Base-by-base conservation (phyloP, 305 asterid genomes). In the Caryopteris hybrid region DNA sequence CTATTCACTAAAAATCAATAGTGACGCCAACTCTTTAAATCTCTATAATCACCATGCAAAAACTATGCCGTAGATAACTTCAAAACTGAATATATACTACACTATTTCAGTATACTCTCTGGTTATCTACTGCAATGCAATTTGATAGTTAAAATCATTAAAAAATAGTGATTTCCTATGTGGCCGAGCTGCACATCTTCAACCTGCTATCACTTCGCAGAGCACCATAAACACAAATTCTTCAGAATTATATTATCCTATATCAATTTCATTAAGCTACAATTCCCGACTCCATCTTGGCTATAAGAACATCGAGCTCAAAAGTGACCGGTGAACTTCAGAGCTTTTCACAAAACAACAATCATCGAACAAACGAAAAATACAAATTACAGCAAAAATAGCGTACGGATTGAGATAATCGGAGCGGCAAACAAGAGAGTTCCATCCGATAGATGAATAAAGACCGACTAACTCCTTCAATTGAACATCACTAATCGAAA, bases 391-490 rank as follows among this genome's bases (percentile, higher is more conserved):
- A 55, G 64, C 50, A 12, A 41, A 61, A 25, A 47, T 34, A 66
- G 76, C 81, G 22, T 80, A 91, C 98, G 86, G 83, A 60, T 90
- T 89, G 64, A 85, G 83, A 66, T 84, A 86, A 82, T 87, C 93
- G 63, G 98, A 79, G 74, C 90, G 86, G 77, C 90, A 87, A 57
- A 85, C 89, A 25, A 92, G 86, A 57, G 85, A 85, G 51, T 70
- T 79, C 91, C 95, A 92, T 18, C 94, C 96, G 58, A 87, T 81
- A 43, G 90, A 86, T 34, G 91, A 83, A 71, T 81, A 92, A 18
- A 89, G 84, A 33, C 74, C 63, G 18, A 78, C 36, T 67, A 76
- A 80, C 64, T 79, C 81, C 76, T 79, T 74, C 81, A 89, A 79
- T 53, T 80, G 89, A 51, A 61, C 74, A 59, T 87, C 92, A 27